Evolutionary conservation across 257 asterid genomes (phyloP).

Genomic region (Prunella vulgaris): DNA sequence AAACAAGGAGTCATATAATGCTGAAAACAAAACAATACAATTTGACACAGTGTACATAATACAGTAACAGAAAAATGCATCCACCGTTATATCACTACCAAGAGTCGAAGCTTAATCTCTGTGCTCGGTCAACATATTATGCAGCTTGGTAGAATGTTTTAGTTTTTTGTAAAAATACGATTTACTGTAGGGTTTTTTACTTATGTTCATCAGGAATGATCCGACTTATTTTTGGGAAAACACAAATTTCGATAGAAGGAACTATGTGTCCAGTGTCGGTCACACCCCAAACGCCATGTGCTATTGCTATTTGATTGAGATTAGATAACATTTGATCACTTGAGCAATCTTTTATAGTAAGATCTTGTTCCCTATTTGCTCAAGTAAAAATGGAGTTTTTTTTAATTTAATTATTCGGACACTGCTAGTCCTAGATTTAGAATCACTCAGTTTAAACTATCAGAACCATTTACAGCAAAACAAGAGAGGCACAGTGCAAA

Average conservation of each 20-base stretch:
- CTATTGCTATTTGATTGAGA: neutral
- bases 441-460: neutral
- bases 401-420: neutral
- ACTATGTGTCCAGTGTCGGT: neutral
- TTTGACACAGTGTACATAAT: neutral
- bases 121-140: neutral
- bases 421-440: neutral
- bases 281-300: neutral
- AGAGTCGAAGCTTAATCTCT: neutral
- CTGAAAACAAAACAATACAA: neutral
- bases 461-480: neutral
- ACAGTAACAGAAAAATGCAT: neutral
- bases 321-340: neutral
- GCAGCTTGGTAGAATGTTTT: neutral
- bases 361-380: neutral
- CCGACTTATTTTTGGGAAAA: neutral
- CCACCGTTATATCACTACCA: neutral
- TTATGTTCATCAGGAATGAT: neutral
- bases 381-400: neutral
- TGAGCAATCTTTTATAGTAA: neutral
- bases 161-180: neutral
- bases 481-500: neutral
- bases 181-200: neutral
- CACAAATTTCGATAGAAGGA: neutral
- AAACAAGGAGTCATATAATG: conserved; percentile 6